phyloP scores from a whole-genome alignment of 345 rosid genomes.

The Camelina hispida region DNA sequence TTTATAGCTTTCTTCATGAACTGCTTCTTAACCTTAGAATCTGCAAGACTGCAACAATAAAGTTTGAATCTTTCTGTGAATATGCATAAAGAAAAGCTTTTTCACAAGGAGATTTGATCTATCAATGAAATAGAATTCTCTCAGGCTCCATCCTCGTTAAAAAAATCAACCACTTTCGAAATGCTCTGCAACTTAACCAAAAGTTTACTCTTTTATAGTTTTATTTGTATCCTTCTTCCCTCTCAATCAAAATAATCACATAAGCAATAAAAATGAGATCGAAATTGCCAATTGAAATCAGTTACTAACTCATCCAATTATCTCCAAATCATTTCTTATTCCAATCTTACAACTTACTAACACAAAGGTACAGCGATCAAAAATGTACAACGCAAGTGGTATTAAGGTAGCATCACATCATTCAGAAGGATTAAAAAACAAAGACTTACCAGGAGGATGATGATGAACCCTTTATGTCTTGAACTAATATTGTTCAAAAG shows the following conservation, averaged over 20 bases:
- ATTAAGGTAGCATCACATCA: background rate
- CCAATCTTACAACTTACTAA: background rate
- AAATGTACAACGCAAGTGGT: background rate
- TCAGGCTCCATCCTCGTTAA: background rate
- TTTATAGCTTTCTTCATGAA: background rate
- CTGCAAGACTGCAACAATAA: background rate
- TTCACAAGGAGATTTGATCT: background rate
- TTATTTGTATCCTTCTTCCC: background rate
- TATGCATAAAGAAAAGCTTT: background rate
- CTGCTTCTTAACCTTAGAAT: slow-evolving; percentile 1
- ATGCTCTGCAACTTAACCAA: slow-evolving; percentile 1
- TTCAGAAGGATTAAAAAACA: background rate
- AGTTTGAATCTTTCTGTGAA: background rate
- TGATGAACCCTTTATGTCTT: background rate
- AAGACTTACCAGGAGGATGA: background rate
- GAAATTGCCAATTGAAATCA: background rate
- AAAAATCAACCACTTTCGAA: background rate
- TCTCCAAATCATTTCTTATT: background rate
- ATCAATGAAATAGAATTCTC: slow-evolving; percentile 1
- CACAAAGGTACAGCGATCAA: background rate
- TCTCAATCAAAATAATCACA: background rate
- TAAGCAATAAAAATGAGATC: background rate
- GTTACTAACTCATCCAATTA: background rate
- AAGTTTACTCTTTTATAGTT: background rate
- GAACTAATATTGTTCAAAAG: background rate